These are phyloP conservation scores for Tetramitus jugosus DNA, from an alignment of 208 protist species.

Conservation along the genomic window DNA sequence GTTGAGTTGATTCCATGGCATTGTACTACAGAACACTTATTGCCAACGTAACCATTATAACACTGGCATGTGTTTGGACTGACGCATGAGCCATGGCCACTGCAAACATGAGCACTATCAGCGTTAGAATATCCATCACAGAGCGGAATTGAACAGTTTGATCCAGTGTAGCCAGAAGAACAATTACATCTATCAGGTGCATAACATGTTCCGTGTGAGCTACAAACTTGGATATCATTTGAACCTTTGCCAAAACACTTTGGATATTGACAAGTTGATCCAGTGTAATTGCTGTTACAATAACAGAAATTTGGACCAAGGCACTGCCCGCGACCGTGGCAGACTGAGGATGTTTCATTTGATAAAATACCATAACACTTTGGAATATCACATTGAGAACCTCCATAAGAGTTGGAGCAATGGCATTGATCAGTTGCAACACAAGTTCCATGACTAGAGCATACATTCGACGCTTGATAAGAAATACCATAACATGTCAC, in stretches of 20 bases:
- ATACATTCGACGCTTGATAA: neutral
- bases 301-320: neutral
- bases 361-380: slow-evolving; percentile 4
- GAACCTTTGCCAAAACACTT: neutral
- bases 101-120: neutral
- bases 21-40: neutral
- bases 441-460: neutral
- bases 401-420: neutral
- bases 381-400: neutral
- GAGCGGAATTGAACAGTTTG: neutral
- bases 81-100: neutral
- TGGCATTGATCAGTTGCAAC: neutral
- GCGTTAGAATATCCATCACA: neutral
- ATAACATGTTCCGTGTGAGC: neutral
- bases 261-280: neutral
- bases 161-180: neutral
- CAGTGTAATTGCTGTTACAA: neutral
- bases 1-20: neutral
- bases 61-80: slow-evolving; percentile 3
- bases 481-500: too few species aligned
- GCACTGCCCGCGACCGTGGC: neutral
- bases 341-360: neutral
- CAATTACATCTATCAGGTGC: neutral
- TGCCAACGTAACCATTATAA: neutral
- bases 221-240: neutral